Evolutionary conservation across 495 filamentous ascomycete genomes (phyloP).

Genomic region (Hypoxylon fuscum): DNA sequence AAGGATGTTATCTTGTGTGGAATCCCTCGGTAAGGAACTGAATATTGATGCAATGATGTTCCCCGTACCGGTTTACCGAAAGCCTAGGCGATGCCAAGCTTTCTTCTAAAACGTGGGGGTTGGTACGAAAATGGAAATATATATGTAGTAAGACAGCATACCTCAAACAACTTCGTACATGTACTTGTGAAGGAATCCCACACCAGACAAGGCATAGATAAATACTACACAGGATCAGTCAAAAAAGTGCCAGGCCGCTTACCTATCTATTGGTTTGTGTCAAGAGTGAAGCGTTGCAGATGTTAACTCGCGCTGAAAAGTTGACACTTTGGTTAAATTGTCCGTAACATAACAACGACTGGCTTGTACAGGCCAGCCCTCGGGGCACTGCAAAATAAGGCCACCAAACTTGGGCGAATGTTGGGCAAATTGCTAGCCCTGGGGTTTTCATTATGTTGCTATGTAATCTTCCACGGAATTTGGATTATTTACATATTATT

Average conservation of each 20-base stretch:
- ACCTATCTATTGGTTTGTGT: conserved; percentile 8
- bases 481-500: too few relatives aligned
- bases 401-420: conserved; percentile 4
- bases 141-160: conserved; percentile 1
- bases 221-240: neutral
- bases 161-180: conserved; percentile 5
- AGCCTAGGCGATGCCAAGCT: conserved; percentile 28
- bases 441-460: neutral
- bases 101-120: conserved; percentile 34
- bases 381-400: too few relatives aligned
- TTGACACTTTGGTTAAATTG: too few relatives aligned
- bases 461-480: too few relatives aligned
- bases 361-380: too few relatives aligned
- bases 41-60: conserved; percentile 39
- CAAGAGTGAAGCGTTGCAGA: too few relatives aligned
- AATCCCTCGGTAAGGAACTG: conserved; percentile 29
- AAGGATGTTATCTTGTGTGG: conserved; percentile 12
- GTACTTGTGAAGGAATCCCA: conserved; percentile 15
- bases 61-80: conserved; percentile 35
- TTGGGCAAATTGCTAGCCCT: too few relatives aligned
- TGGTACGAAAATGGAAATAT: neutral
- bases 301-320: too few relatives aligned
- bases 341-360: too few relatives aligned
- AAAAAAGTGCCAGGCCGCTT: conserved; percentile 2
- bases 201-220: conserved; percentile 19